These are phyloP conservation scores for Microbotryomycetes sp. DNA, from an alignment of 1,284 basidiomycete genomes.

Conservation along the genomic window DNA sequence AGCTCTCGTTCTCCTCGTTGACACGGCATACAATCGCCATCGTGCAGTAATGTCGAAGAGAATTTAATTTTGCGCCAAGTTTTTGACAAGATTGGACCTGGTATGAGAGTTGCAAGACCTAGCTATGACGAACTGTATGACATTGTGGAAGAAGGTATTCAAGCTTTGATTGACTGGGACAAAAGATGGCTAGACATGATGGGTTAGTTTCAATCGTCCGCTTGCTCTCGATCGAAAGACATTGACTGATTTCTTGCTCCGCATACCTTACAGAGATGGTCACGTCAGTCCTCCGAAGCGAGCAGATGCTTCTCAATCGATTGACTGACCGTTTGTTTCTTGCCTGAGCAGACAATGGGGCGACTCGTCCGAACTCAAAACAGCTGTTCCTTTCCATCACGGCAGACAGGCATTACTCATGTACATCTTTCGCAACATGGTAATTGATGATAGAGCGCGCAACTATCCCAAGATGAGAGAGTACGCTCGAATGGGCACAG, in stretches of 20 bases:
- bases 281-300: background rate
- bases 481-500: conserved; percentile 14
- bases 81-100: conserved; percentile 20
- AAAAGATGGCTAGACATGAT: conserved; percentile 6
- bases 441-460: conserved; percentile 4
- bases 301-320: background rate
- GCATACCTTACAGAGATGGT: background rate
- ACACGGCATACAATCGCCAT: too few relatives aligned
- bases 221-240: too few relatives aligned
- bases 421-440: conserved; percentile 22
- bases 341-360: conserved; percentile 19
- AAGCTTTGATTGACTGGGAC: conserved; percentile 12
- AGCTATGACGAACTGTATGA: background rate
- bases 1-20: too few relatives aligned
- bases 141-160: conserved; percentile 9
- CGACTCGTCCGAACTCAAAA: conserved; percentile 16
- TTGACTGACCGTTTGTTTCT: too few relatives aligned
- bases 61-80: conserved; percentile 13
- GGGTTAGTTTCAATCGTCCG: conserved; percentile 1
- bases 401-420: conserved; percentile 14
- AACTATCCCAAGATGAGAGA: conserved; percentile 11
- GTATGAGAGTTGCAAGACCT: background rate
- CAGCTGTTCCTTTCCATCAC: conserved; percentile 17
- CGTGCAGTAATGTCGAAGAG: conserved; percentile 25
- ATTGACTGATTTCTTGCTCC: too few relatives aligned